These are phyloP conservation scores for Bathelium albidoporum DNA, from an alignment of 495 filamentous ascomycete species.

Conservation along the genomic window DNA sequence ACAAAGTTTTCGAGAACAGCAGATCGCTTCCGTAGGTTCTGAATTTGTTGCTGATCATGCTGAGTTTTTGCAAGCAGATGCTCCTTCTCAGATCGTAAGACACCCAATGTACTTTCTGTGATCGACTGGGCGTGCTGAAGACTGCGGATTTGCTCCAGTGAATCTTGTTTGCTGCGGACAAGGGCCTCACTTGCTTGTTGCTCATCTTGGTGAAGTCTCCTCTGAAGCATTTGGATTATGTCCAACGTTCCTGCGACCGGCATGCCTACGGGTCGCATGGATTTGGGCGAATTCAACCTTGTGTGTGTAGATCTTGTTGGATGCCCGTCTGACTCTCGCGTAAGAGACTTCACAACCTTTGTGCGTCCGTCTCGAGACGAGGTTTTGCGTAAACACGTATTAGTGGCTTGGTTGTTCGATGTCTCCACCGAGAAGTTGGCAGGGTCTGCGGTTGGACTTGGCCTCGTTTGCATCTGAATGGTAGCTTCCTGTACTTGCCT, in stretches of 20 bases:
- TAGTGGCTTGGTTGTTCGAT: neutral
- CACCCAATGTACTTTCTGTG: neutral
- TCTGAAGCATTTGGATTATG: neutral
- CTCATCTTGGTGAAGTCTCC: neutral
- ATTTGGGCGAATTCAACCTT: neutral
- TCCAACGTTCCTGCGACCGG: neutral
- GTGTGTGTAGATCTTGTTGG: neutral
- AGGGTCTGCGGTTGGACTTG: too few species aligned
- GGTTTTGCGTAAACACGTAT: neutral
- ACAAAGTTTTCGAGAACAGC: neutral
- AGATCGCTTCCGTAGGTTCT: neutral
- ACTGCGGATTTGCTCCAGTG: neutral
- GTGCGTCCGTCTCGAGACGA: neutral
- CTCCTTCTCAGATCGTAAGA: neutral
- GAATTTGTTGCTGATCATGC: conserved; percentile 1
- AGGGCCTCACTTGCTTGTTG: neutral
- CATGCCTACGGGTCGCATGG: neutral
- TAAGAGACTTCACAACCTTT: neutral
- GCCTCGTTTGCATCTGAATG: too few species aligned
- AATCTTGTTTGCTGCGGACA: neutral
- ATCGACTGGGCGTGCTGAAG: neutral
- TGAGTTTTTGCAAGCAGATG: neutral
- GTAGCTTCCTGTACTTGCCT: too few species aligned
- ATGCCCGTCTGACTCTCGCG: neutral
- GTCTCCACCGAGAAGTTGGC: neutral